Conservation (phyloP, 2,329 filamentous ascomycete genomes). For the Colletotrichum acutatum region DNA sequence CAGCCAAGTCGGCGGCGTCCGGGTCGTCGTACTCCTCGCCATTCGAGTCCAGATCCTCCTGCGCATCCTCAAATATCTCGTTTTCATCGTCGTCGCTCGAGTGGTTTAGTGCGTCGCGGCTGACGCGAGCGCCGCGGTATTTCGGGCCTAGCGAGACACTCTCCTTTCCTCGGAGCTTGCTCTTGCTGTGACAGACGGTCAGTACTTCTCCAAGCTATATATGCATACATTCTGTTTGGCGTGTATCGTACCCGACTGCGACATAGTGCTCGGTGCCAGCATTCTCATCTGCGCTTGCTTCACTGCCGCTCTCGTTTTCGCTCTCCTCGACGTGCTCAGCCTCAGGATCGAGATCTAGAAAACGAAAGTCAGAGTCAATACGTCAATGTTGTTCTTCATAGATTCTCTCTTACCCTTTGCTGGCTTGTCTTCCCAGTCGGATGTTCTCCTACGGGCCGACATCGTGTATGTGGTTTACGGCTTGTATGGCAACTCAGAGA, state of each 20-base stretch:
- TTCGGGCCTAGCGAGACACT: slow-evolving; percentile 77
- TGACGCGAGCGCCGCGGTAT: slow-evolving; percentile 83
- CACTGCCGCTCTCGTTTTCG: slow-evolving; percentile 57
- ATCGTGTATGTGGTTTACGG: slow-evolving; percentile 7
- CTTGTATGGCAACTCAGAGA: background rate
- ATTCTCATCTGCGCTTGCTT: slow-evolving; percentile 55
- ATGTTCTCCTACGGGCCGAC: slow-evolving; percentile 22
- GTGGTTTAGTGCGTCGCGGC: slow-evolving; percentile 67
- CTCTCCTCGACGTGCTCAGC: slow-evolving; percentile 28
- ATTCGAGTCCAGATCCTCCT: slow-evolving; percentile 46
- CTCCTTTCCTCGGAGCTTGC: slow-evolving; percentile 81
- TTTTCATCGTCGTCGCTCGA: slow-evolving; percentile 58
- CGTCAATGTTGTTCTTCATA: background rate
- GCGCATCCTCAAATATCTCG: slow-evolving; percentile 55
- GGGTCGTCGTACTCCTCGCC: slow-evolving; percentile 67
- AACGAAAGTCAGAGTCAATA: slow-evolving; percentile 1
- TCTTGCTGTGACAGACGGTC: slow-evolving; percentile 66
- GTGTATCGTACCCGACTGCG: slow-evolving; percentile 68
- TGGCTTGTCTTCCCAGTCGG: slow-evolving; percentile 35
- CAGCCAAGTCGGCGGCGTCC: slow-evolving; percentile 63
- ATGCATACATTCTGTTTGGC: background rate
- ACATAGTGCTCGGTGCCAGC: slow-evolving; percentile 89
- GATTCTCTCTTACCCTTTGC: slow-evolving; percentile 26
- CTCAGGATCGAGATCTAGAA: slow-evolving; percentile 37
- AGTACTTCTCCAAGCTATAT: background rate